Base-by-base conservation (phyloP, 2,329 filamentous ascomycete genomes). In the Leptosphaerulina australis region DNA sequence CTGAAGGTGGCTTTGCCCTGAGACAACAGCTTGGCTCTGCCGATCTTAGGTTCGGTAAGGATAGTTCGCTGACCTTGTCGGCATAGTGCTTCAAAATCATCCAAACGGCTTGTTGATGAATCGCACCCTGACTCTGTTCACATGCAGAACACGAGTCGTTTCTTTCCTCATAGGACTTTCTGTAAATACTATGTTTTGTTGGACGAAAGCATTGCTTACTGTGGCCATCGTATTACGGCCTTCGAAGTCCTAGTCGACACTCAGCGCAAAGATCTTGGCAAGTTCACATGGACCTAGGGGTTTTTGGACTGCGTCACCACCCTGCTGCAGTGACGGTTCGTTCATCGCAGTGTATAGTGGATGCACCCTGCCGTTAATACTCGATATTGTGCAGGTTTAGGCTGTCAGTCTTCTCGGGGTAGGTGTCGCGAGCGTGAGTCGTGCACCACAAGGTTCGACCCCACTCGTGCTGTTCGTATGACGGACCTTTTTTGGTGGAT, bases 371-470 rank as follows among this genome's bases (percentile, higher is more conserved):
- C 35, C 35, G 29, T 35, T 34, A 15, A 10, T 38, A n/a, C n/a
- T n/a, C n/a, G n/a, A n/a, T n/a, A n/a, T n/a, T n/a, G n/a, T n/a
- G n/a, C n/a, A n/a, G n/a, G n/a, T n/a, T n/a, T n/a, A n/a, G n/a
- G n/a, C n/a, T n/a, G n/a, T n/a, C n/a, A n/a, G n/a, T n/a, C n/a
- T 18, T 7, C 5, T 24, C 4, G 6, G 12, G 35, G 47, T 25
- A 50, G 29, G 47, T 50, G 11, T 50, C 29, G 47, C 47, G 39
- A 50, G 40, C 17, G n/a, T 36, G 47, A 44, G 18, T 50, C 34
- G 38, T 44, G 38, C 33, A 25, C 5, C 12, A 38, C 14, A 25
- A 24, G 14, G 30, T 33, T 33, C 38, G 38, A 50, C 26, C 31
- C 26, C 39, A 25, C 21, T 36, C 20, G 8, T 36, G 33, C 38